These are phyloP conservation scores for Endoconidiophora laricicola DNA, from an alignment of 2,329 filamentous ascomycete species.

Conservation along the genomic window DNA sequence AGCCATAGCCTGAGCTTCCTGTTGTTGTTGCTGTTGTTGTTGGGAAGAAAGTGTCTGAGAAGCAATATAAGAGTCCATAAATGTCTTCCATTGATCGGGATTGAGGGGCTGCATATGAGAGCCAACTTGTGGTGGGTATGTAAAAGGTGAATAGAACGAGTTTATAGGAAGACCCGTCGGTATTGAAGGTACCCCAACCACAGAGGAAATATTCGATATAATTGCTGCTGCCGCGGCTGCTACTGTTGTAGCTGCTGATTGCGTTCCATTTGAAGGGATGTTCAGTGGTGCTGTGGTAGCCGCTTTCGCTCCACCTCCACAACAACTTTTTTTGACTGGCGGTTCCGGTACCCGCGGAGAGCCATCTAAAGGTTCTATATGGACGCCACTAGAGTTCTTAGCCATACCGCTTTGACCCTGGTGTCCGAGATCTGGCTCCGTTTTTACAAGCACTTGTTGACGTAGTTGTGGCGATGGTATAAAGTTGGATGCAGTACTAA, in stretches of 20 bases:
- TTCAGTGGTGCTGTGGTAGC: not conserved
- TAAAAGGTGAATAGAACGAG: constrained; percentile 23
- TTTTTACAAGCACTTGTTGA: constrained; percentile 12
- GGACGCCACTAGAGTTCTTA: not conserved
- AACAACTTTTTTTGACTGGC: constrained; percentile 14
- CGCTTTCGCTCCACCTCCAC: constrained; percentile 14
- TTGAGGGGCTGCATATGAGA: constrained; percentile 38
- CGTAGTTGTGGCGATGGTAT: constrained; percentile 14
- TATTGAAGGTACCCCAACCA: constrained; percentile 10
- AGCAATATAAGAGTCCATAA: constrained; percentile 23
- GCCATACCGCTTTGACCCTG: not conserved
- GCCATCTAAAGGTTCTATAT: not conserved
- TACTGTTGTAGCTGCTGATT: not conserved
- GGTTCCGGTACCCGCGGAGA: not conserved
- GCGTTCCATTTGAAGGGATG: not conserved
- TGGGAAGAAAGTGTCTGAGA: not conserved
- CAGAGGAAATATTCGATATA: not conserved
- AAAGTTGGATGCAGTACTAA: constrained; percentile 10
- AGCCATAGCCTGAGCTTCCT: not conserved
- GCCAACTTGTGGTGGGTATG: constrained; percentile 37
- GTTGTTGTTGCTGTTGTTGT: constrained; percentile 1
- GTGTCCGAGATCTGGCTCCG: not conserved
- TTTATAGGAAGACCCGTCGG: constrained; percentile 25
- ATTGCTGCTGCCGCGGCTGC: not conserved
- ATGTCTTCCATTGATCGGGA: constrained; percentile 35